phyloP scores from a whole-genome alignment of 441 rosid species.

The Dalechampia spathulata region DNA sequence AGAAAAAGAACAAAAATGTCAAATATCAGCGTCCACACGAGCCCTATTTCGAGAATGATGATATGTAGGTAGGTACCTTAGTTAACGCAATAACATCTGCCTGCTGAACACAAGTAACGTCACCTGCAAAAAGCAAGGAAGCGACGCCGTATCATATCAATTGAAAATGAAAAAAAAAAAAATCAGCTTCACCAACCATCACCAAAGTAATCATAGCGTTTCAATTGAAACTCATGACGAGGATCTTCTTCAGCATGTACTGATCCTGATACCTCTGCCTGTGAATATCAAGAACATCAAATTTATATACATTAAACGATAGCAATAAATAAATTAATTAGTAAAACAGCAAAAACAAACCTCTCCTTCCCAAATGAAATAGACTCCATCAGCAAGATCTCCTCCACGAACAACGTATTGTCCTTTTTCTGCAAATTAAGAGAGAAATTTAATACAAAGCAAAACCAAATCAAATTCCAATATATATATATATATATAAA shows the following conservation, averaged over 20 bases:
- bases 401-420: slow-evolving; percentile 64
- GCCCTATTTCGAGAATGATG: slow-evolving; percentile 1
- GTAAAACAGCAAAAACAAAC: slow-evolving; percentile 25
- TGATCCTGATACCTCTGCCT: slow-evolving; percentile 78
- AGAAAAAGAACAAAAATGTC: slow-evolving; percentile 3
- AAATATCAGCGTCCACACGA: not conserved
- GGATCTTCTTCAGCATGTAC: slow-evolving; percentile 48
- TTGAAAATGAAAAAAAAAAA: too few species aligned
- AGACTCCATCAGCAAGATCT: slow-evolving; percentile 69
- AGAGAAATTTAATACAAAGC: too few species aligned
- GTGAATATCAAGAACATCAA: not conserved
- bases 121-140: slow-evolving; percentile 59
- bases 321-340: too few species aligned
- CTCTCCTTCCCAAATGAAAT: slow-evolving; percentile 86
- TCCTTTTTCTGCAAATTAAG: slow-evolving; percentile 47
- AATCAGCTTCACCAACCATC: slow-evolving; percentile 48
- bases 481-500: too few species aligned
- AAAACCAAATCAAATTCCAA: too few species aligned
- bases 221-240: slow-evolving; percentile 66
- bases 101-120: slow-evolving; percentile 38
- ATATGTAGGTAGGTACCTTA: slow-evolving; percentile 39
- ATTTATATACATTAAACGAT: too few species aligned
- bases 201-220: slow-evolving; percentile 79
- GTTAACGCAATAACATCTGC: slow-evolving; percentile 70
- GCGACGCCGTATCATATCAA: too few species aligned